phyloP scores from a whole-genome alignment of 768 basidiomycete genomes.

The Favolaschia claudopus region DNA sequence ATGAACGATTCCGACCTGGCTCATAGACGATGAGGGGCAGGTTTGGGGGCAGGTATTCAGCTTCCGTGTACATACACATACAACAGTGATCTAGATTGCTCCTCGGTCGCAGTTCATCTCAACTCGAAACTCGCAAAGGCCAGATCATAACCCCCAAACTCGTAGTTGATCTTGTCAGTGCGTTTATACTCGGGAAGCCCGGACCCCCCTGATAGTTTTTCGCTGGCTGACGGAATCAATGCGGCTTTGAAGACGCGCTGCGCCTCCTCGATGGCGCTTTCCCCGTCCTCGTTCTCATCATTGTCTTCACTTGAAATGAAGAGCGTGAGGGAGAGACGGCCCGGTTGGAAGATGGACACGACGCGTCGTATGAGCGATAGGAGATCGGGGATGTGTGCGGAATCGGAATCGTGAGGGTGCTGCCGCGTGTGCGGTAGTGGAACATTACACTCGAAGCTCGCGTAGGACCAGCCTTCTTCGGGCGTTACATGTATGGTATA shows the following conservation, averaged over 20 bases:
- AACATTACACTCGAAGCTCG: slow-evolving; percentile 99
- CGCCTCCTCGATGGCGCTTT: slow-evolving; percentile 70
- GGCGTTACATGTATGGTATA: slow-evolving; percentile 99
- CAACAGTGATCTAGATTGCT: slow-evolving; percentile 1
- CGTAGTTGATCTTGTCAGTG: slow-evolving; percentile 98
- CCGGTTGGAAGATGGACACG: slow-evolving; percentile 92
- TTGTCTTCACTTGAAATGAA: slow-evolving; percentile 82
- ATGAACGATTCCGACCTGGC: too few species aligned
- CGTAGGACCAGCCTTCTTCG: slow-evolving; percentile 97
- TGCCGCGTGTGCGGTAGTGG: slow-evolving; percentile 58
- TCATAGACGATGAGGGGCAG: too few species aligned
- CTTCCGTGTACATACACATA: slow-evolving; percentile 13
- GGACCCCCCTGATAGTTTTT: slow-evolving; percentile 1
- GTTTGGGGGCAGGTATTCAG: slow-evolving; percentile 7
- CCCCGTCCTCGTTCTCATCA: slow-evolving; percentile 52
- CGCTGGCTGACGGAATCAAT: slow-evolving; percentile 43
- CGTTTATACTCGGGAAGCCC: slow-evolving; percentile 61
- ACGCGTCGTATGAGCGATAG: slow-evolving; percentile 86
- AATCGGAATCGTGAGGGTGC: slow-evolving; percentile 34
- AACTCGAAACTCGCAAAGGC: slow-evolving; percentile 89
- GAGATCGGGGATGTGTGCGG: slow-evolving; percentile 80
- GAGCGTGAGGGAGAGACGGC: slow-evolving; percentile 82
- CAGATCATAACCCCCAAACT: slow-evolving; percentile 91
- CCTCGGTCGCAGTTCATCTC: slow-evolving; percentile 29
- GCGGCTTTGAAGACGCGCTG: slow-evolving; percentile 80